phyloP scores from a whole-genome alignment of 164 flowering plant genomes.

The Magnolia officinalis region DNA sequence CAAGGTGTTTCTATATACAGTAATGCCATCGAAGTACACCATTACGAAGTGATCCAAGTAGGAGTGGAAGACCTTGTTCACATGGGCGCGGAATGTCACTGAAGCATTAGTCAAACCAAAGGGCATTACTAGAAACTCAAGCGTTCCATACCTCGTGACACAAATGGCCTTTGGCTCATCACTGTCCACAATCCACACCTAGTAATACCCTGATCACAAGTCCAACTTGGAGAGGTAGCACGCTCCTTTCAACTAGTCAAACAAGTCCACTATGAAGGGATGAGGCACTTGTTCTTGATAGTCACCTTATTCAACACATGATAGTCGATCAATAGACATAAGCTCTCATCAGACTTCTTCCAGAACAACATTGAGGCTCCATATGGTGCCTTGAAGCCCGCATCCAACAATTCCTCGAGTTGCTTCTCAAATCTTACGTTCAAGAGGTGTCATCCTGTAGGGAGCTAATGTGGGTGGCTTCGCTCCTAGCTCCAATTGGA shows the following conservation, averaged over 20 bases:
- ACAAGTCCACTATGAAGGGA: background rate
- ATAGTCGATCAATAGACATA: background rate
- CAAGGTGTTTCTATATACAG: slow-evolving; percentile 6
- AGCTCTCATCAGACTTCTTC: slow-evolving; percentile 6
- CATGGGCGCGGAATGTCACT: background rate
- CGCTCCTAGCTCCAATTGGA: background rate
- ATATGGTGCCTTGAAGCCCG: slow-evolving; percentile 13
- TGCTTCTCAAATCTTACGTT: background rate
- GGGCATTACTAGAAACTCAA: slow-evolving; percentile 12
- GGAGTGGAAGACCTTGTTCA: slow-evolving; percentile 2
- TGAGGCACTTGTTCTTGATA: slow-evolving; percentile 12
- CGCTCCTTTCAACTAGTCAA: background rate
- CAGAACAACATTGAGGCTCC: background rate
- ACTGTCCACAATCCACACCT: slow-evolving; percentile 5
- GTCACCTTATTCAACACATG: slow-evolving; percentile 9
- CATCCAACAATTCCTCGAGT: background rate
- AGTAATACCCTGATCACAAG: slow-evolving; percentile 3
- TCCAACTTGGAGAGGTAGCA: slow-evolving; percentile 9
- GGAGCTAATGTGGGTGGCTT: background rate
- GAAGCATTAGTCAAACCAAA: slow-evolving; percentile 9
- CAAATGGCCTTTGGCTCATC: slow-evolving; percentile 13
- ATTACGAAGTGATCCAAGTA: slow-evolving; percentile 3
- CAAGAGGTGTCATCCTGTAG: background rate
- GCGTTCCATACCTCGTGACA: slow-evolving; percentile 10
- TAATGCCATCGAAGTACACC: slow-evolving; percentile 17